Base-by-base conservation (phyloP, 2,329 filamentous ascomycete genomes). In the Lecanicillium sp. region DNA sequence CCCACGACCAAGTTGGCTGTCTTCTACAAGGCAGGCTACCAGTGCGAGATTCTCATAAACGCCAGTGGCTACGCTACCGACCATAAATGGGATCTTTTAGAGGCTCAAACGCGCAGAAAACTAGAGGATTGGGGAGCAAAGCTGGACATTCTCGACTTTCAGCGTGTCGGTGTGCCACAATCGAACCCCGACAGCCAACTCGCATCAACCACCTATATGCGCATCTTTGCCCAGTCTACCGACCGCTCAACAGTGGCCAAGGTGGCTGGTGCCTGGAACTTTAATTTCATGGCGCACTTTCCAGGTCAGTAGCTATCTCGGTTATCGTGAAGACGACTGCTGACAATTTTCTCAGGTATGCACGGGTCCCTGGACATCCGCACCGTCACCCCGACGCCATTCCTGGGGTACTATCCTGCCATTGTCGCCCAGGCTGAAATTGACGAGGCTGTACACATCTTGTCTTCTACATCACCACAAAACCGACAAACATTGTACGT, bases 1-100 rank as follows among this genome's bases (percentile, higher is more conserved):
- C 59, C 67, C 2, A 72, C 70, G 1, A 74, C 69, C 2, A 74
- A 74, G 45, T 56, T 69, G 6, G 69, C 68, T n/a, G 58, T 72
- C 13, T 71, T 67, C 43, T 72, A 70, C 41, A 53, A 58, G 8
- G 69, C 62, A 7, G 70, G 70, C 0, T 74, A 61, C 41, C 64
- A 72, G 47, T 58, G 58, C 2, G 60, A 74, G 45, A 38, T 66
- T 4, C 49, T 69, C 0, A 22, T 14, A 15, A 22, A 25, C 11
- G 22, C 22, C 11, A 25, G 22, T 25, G 22, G 22, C 7, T 25
- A 25, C 22, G 22, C 22, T 11, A 25, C 22, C 11, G 22, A 25
- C 7, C 54, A 66, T 44, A 76, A 76, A 48, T 73, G 65, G 50
- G 62, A 68, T 30, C 51, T 74, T 0, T 55, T 67, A 17, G 69